These are phyloP conservation scores for Rhodotorula taiwanensis DNA, from an alignment of 768 basidiomycete genomes.

Conservation along the genomic window DNA sequence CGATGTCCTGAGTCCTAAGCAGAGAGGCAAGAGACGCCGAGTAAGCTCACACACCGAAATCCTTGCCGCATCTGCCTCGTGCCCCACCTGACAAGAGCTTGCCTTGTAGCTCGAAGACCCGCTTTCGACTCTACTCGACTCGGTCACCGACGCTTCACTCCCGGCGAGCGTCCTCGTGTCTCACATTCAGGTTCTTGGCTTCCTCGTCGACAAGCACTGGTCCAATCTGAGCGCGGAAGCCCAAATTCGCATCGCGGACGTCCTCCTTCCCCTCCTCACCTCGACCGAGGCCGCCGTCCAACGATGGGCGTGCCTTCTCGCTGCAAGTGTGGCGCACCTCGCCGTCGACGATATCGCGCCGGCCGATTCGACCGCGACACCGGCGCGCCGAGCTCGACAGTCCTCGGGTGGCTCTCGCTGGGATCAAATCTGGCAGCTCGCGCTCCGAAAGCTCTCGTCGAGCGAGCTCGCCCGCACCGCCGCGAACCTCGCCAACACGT, in stretches of 20 bases:
- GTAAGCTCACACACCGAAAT: too few relatives aligned
- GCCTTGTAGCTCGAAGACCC: slow-evolving; percentile 26
- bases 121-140: slow-evolving; percentile 19
- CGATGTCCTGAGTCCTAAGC: not conserved
- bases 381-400: not conserved
- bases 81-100: too few relatives aligned
- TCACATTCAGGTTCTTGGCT: slow-evolving; percentile 70
- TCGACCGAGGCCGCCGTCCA: slow-evolving; percentile 62
- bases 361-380: not conserved
- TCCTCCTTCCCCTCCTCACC: slow-evolving; percentile 58
- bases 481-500: slow-evolving; percentile 26
- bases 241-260: slow-evolving; percentile 54
- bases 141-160: not conserved
- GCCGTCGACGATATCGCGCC: slow-evolving; percentile 40
- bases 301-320: slow-evolving; percentile 75
- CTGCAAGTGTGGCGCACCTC: slow-evolving; percentile 63
- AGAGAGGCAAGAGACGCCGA: slow-evolving; percentile 25
- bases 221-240: slow-evolving; percentile 54
- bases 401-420: slow-evolving; percentile 49
- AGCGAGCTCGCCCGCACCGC: slow-evolving; percentile 44
- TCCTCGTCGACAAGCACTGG: slow-evolving; percentile 79
- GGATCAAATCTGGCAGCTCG: slow-evolving; percentile 75
- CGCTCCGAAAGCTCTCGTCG: slow-evolving; percentile 64
- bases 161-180: slow-evolving; percentile 39
- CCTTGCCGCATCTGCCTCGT: too few relatives aligned